phyloP scores from a whole-genome alignment of 2,329 filamentous ascomycete genomes.

The Fusarium sp. region DNA sequence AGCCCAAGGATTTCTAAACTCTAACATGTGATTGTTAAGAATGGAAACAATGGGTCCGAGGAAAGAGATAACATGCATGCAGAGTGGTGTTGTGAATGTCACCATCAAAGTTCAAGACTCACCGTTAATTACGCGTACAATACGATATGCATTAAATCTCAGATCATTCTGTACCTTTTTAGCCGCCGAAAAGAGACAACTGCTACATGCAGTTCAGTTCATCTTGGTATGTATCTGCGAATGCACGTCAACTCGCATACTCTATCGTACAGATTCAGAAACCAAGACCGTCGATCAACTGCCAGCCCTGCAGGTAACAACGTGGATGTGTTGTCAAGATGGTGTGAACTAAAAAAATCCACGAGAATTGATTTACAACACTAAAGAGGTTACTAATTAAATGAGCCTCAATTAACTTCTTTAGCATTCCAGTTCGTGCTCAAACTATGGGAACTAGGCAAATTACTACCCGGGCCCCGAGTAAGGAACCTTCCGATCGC shows the following conservation, averaged over 20 bases:
- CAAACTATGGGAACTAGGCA: constrained; percentile 7
- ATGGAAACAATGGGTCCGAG: constrained; percentile 5
- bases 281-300: constrained; percentile 34
- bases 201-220: too few species aligned
- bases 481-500: constrained; percentile 25
- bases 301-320: constrained; percentile 33
- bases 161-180: not conserved
- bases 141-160: constrained; percentile 7
- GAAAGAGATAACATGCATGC: constrained; percentile 6
- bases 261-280: constrained; percentile 14
- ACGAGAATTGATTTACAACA: not conserved
- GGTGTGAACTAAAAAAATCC: constrained; percentile 8
- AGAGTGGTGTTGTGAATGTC: constrained; percentile 5
- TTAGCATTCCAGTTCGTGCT: constrained; percentile 1
- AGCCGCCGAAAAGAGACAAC: constrained; percentile 3
- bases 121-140: constrained; percentile 30
- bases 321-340: constrained; percentile 7
- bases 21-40: constrained; percentile 33
- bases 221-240: constrained; percentile 15
- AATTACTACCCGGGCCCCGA: constrained; percentile 3
- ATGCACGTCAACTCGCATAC: constrained; percentile 36
- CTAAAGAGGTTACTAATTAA: not conserved
- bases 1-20: constrained; percentile 26
- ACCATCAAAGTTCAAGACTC: not conserved
- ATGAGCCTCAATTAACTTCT: constrained; percentile 5